Conservation (phyloP, 2,329 filamentous ascomycete species). For the Hymenoscyphus repandus region DNA sequence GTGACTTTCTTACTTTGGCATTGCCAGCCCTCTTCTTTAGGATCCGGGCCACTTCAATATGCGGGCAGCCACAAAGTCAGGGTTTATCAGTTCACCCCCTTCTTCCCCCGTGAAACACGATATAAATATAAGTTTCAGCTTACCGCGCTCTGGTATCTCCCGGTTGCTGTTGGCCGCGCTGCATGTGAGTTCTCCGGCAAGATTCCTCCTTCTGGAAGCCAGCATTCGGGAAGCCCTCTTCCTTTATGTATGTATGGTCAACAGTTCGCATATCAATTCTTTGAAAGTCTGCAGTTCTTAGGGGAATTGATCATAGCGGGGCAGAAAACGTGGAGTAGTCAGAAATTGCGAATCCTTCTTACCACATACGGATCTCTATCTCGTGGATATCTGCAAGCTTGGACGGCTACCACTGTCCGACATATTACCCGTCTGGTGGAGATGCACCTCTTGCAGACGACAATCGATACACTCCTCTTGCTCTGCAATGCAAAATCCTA, state of each 20-base stretch:
- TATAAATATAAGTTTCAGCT: slow-evolving; percentile 3
- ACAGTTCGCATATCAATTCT: no score
- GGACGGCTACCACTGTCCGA: neutral
- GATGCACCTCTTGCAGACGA: neutral
- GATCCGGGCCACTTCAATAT: neutral
- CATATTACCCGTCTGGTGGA: neutral
- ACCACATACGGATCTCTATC: neutral
- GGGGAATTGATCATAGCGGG: neutral
- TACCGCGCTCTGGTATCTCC: neutral
- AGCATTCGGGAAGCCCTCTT: no score
- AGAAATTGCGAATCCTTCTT: neutral
- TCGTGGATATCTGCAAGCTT: neutral
- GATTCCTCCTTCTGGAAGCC: neutral
- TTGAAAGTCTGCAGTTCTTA: neutral
- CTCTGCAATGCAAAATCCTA: no score
- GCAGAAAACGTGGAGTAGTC: neutral
- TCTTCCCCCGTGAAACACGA: neutral
- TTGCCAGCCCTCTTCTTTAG: neutral
- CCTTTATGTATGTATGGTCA: no score
- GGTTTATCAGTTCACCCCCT: neutral
- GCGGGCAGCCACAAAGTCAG: neutral
- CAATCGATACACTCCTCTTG: no score
- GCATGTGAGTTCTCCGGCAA: neutral
- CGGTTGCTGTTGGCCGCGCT: neutral
- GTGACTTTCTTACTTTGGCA: neutral